Percentiles rank a stretch among this genome's conserved stretches.
Conservation (phyloP, 164 flowering plant species). For the Berberis vulgaris region DNA sequence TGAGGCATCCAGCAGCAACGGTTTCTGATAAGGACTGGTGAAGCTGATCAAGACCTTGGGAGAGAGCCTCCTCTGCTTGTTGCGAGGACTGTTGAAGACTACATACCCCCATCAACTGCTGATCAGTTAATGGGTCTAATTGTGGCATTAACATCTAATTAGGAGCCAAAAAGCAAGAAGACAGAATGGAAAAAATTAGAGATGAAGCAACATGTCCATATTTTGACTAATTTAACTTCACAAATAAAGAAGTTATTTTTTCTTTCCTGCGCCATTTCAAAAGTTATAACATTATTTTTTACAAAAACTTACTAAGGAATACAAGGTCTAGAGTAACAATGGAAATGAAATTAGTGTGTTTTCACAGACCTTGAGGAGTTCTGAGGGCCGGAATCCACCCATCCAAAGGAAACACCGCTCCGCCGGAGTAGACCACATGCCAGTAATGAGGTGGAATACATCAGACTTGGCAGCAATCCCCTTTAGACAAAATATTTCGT, state of each 20-base stretch:
- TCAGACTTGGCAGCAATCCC: slow-evolving; percentile 59
- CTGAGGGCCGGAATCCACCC: slow-evolving; percentile 90
- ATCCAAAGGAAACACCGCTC: slow-evolving; percentile 96
- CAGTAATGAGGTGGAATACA: slow-evolving; percentile 86
- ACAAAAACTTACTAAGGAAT: neutral
- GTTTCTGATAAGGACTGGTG: slow-evolving; percentile 79
- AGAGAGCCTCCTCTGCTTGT: slow-evolving; percentile 89
- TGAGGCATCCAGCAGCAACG: slow-evolving; percentile 49
- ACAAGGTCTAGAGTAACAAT: neutral
- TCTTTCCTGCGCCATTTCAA: neutral
- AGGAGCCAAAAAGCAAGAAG: slow-evolving; percentile 10
- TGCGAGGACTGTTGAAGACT: slow-evolving; percentile 85
- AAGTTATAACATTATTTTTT: neutral
- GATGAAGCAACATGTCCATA: neutral
- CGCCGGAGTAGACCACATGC: slow-evolving; percentile 90
- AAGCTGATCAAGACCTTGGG: slow-evolving; percentile 94
- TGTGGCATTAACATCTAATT: slow-evolving; percentile 61
- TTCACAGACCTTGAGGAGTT: slow-evolving; percentile 64
- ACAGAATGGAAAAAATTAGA: neutral
- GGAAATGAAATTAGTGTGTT: neutral
- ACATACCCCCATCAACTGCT: slow-evolving; percentile 71
- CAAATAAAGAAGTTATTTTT: neutral
- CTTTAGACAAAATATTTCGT: slow-evolving; percentile 64
- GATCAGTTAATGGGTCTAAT: slow-evolving; percentile 83
- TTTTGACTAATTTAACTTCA: too few relatives aligned